Conservation (phyloP, 1,139 yeast genomes). For the Sugiyamaella grinbergsii region DNA sequence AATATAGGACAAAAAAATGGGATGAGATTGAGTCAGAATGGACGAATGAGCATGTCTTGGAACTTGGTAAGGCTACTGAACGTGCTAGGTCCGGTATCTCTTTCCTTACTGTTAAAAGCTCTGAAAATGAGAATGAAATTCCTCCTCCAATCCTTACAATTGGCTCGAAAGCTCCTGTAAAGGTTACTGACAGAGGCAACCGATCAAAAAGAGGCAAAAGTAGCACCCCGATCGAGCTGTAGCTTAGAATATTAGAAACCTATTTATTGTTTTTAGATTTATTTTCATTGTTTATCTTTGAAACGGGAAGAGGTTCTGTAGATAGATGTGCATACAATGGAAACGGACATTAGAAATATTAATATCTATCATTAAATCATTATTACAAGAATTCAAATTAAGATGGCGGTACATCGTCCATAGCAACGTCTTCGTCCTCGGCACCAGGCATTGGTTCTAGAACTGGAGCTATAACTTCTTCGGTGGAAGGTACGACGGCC, state of each 20-base stretch:
- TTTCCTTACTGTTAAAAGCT: constrained; percentile 50
- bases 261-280: neutral
- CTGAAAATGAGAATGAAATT: constrained; percentile 17
- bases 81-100: constrained; percentile 46
- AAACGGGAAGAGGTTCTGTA: neutral
- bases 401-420: constrained; percentile 29
- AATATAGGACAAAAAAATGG: constrained; percentile 48
- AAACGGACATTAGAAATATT: constrained; percentile 1
- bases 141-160: constrained; percentile 9
- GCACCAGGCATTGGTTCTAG: neutral
- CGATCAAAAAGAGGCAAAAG: constrained; percentile 13
- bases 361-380: constrained; percentile 13
- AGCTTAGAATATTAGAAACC: neutral
- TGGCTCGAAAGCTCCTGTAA: neutral
- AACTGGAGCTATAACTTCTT: constrained; percentile 11
- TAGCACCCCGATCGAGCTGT: constrained; percentile 8
- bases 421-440: constrained; percentile 29
- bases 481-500: constrained; percentile 6
- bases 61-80: constrained; percentile 47
- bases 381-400: constrained; percentile 6
- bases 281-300: constrained; percentile 1
- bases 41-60: constrained; percentile 53
- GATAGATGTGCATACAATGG: neutral
- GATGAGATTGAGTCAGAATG: constrained; percentile 53
- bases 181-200: neutral